Base-by-base conservation (phyloP, 306 rosid species). In the Cucurbita moschata region DNA sequence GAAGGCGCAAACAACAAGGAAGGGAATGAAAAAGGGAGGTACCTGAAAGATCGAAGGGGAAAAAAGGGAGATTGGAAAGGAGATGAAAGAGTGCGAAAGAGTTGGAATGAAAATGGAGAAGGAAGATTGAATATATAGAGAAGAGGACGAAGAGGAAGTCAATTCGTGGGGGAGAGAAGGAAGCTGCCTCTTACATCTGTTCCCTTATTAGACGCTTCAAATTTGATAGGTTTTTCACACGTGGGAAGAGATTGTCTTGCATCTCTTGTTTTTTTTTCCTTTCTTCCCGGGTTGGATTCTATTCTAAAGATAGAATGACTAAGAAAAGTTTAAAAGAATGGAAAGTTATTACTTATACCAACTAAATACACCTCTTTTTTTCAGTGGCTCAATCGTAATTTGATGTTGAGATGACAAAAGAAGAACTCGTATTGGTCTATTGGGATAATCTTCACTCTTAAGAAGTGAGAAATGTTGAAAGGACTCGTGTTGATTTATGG, bases 151-250 rank as follows among this genome's bases (percentile, higher is more conserved):
- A 50, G 53, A 66, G 72, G 53, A 61, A 71, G 68, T 75, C 76
- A 53, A 30, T 18, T 19, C 26, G 58, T 55, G 59, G n/a, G 67
- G 5, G 87, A 86, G 89, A 82, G 75, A 81, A 77, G 37, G 65
- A 77, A 62, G 93, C 84, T 79, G 59, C 62, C 58, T 19, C 64
- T 44, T 71, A 77, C 89, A 82, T 81, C 10, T 79, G 79, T 59
- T 59, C 77, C 50, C 16, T 42, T 40, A 4, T 40, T 61, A 62
- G 70, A 69, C 77, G 74, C 78, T 79, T 72, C 72, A 73, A 76
- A 74, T 13, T 62, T 65, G 7, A 62, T 76, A 56, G 38, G 1
- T 74, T 39, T 39, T 35, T 12, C 54, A 50, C 18, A 50, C 54
- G 54, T 13, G 1, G 54, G n/a, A 50, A 50, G 54, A 30, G 54